A percentile compares a stretch with the other conserved stretches of the same genome.
These are phyloP conservation scores for Coniella lustricola DNA, from an alignment of 2,329 filamentous ascomycete genomes.

Conservation along the genomic window DNA sequence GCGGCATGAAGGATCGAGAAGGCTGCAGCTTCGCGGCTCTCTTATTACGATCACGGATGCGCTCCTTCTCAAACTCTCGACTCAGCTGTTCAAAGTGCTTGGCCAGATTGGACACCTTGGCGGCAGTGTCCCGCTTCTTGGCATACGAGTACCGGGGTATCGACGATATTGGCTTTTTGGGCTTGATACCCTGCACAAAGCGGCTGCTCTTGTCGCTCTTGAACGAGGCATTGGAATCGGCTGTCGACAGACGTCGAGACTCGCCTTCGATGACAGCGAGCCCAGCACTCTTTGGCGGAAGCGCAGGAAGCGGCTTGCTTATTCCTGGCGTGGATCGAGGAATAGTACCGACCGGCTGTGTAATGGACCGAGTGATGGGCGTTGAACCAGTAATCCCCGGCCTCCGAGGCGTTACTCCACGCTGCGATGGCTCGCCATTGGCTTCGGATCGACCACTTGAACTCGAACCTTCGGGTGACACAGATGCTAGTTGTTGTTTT, in stretches of 20 bases:
- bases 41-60: constrained; percentile 76
- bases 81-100: constrained; percentile 96
- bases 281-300: constrained; percentile 28
- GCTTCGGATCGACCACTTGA: constrained; percentile 17
- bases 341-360: constrained; percentile 42
- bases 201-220: constrained; percentile 65
- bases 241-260: constrained; percentile 26
- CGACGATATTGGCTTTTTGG: constrained; percentile 58
- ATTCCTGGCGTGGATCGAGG: constrained; percentile 39
- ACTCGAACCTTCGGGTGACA: constrained; percentile 24
- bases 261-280: constrained; percentile 23
- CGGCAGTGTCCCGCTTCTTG: constrained; percentile 60
- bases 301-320: constrained; percentile 32
- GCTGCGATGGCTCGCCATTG: constrained; percentile 23
- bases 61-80: constrained; percentile 92
- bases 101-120: constrained; percentile 83
- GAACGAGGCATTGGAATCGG: constrained; percentile 27
- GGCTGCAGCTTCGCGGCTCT: constrained; percentile 66
- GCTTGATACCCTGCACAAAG: constrained; percentile 61
- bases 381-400: constrained; percentile 40
- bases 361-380: constrained; percentile 46
- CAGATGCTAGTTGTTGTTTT: constrained; percentile 17
- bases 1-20: constrained; percentile 73
- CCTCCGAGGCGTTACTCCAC: constrained; percentile 34
- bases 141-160: constrained; percentile 78